A percentile compares a stretch with the other conserved stretches of the same genome.
Evolutionary conservation across 768 basidiomycete genomes (phyloP).

Genomic region (Mycena floridula): DNA sequence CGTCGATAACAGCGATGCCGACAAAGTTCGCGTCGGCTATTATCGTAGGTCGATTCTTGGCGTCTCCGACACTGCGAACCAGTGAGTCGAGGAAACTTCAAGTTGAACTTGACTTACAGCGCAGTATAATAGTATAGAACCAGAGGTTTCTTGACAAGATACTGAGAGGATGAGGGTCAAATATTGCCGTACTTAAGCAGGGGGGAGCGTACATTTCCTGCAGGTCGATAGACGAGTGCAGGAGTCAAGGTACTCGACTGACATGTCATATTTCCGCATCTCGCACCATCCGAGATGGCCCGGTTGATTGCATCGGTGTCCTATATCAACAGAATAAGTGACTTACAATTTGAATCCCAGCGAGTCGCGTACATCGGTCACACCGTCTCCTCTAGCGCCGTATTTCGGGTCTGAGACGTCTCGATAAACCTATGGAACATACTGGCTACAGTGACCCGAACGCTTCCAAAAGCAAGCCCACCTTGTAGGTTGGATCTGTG

Average conservation of each 20-base stretch:
- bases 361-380: no score
- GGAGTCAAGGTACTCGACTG: conserved; percentile 58
- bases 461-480: no score
- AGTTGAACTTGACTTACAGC: conserved; percentile 61
- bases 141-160: conserved; percentile 63
- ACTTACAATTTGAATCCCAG: no score
- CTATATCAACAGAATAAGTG: no score
- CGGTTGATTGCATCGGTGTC: conserved; percentile 75
- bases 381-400: conserved; percentile 43
- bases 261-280: conserved; percentile 1
- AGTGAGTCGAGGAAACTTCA: conserved; percentile 73
- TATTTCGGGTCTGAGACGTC: conserved; percentile 67
- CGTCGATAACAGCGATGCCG: conserved; percentile 75
- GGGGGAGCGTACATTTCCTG: conserved; percentile 45
- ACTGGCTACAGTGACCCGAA: no score
- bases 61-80: conserved; percentile 74
- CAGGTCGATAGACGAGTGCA: conserved; percentile 54
- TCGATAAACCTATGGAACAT: conserved; percentile 69
- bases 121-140: conserved; percentile 71
- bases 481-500: conserved; percentile 34
- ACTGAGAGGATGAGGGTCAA: neutral
- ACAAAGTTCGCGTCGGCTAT: conserved; percentile 54
- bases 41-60: conserved; percentile 59
- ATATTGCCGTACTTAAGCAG: conserved; percentile 5
- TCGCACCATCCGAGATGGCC: conserved; percentile 5